Evolutionary conservation across 2,329 filamentous ascomycete genomes (phyloP).

Genomic region (Microcyclospora tardicrescens): DNA sequence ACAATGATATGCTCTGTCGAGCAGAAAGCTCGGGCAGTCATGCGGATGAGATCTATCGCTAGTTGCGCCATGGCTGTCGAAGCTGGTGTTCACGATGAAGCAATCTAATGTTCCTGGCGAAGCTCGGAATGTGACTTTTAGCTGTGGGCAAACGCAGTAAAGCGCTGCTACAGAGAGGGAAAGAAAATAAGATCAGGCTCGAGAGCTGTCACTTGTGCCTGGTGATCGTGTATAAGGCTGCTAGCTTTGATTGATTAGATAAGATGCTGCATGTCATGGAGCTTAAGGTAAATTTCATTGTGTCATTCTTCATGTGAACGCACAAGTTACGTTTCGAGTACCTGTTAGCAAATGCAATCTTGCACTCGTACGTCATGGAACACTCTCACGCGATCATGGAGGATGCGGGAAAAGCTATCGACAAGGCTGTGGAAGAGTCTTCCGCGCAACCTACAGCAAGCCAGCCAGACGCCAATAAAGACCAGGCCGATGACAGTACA

Average conservation of each 20-base stretch:
- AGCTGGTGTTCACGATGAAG: not conserved
- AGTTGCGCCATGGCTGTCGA: slow-evolving; percentile 39
- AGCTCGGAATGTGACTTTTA: no score
- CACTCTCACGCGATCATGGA: slow-evolving; percentile 21
- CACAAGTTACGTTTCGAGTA: not conserved
- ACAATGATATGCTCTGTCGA: slow-evolving; percentile 71
- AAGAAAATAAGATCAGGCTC: no score
- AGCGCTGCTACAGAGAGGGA: slow-evolving; percentile 12
- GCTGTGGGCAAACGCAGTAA: slow-evolving; percentile 15
- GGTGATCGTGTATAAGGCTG: no score
- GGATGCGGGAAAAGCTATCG: slow-evolving; percentile 13
- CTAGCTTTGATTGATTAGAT: no score
- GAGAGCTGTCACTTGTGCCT: no score
- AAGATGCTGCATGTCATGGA: not conserved
- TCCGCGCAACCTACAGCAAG: not conserved
- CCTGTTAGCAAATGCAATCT: slow-evolving; percentile 14
- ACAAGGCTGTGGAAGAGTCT: slow-evolving; percentile 2
- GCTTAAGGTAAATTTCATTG: not conserved
- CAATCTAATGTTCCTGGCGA: not conserved
- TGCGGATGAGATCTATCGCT: slow-evolving; percentile 70
- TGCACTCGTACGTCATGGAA: slow-evolving; percentile 20
- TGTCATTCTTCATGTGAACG: not conserved
- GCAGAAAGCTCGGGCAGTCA: slow-evolving; percentile 75
- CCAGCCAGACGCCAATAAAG: slow-evolving; percentile 3
- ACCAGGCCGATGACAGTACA: slow-evolving; percentile 5